These are phyloP conservation scores for Hippophae rhamnoides DNA, from an alignment of 306 rosid genomes.

Conservation along the genomic window DNA sequence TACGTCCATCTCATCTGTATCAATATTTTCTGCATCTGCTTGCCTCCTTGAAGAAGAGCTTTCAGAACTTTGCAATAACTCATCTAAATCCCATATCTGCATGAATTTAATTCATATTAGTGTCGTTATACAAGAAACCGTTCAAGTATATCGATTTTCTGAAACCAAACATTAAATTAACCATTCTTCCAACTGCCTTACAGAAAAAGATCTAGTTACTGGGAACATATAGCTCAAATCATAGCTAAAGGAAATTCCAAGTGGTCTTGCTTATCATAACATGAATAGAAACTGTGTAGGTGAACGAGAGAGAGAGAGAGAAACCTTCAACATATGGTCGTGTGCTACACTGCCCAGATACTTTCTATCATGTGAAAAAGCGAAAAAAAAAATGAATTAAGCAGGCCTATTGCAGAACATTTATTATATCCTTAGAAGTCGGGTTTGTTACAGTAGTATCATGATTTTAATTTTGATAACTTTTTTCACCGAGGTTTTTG, in stretches of 20 bases:
- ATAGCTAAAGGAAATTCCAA: not conserved
- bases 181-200: too few relatives aligned
- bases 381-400: constrained; percentile 30
- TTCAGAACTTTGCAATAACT: constrained; percentile 37
- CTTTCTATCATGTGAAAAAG: constrained; percentile 67
- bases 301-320: not conserved
- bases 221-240: not conserved
- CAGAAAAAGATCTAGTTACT: not conserved
- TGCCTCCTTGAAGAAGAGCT: constrained; percentile 20
- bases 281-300: not conserved
- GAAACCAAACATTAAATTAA: too few relatives aligned
- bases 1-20: constrained; percentile 51
- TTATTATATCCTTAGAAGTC: not conserved
- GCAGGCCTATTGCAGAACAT: not conserved
- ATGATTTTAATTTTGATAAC: too few relatives aligned
- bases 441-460: too few relatives aligned
- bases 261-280: not conserved
- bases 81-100: constrained; percentile 80
- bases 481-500: too few relatives aligned
- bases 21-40: constrained; percentile 24
- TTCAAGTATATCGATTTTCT: not conserved
- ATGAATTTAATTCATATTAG: constrained; percentile 1
- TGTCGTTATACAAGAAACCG: not conserved
- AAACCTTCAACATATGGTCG: constrained; percentile 65
- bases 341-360: constrained; percentile 80